Percentiles rank a stretch among this genome's conserved stretches.
Conservation (phyloP, 306 rosid species). For the Betula pendula region DNA sequence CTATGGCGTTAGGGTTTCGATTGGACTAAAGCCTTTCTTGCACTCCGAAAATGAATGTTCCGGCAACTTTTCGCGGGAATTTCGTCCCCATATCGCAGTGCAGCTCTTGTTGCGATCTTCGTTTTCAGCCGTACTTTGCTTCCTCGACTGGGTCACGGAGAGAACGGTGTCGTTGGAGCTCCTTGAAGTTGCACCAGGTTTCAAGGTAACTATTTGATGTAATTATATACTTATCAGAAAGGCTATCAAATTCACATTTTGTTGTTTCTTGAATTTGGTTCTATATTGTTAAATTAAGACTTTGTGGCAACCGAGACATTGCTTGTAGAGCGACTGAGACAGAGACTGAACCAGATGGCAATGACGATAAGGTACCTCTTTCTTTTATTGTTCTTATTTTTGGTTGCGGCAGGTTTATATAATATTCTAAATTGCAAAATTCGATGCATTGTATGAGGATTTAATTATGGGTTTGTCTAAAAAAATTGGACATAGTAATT, state of each 20-base stretch:
- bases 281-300: constrained; percentile 22
- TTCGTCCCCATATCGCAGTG: constrained; percentile 53
- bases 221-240: neutral
- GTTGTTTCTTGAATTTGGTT: neutral
- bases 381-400: neutral
- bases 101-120: constrained; percentile 66
- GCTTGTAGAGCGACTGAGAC: constrained; percentile 65
- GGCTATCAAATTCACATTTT: constrained; percentile 3
- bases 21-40: constrained; percentile 30
- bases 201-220: constrained; percentile 40
- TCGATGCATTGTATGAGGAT: neutral
- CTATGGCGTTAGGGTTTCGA: constrained; percentile 64
- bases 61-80: constrained; percentile 59
- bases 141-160: constrained; percentile 28
- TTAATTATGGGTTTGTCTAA: neutral
- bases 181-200: constrained; percentile 38
- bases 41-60: constrained; percentile 45
- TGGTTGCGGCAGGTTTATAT: neutral
- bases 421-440: neutral
- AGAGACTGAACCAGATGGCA: constrained; percentile 49
- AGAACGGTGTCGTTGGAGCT: constrained; percentile 29
- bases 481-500: neutral
- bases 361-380: constrained; percentile 62
- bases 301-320: constrained; percentile 44
- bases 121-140: constrained; percentile 45